Percentiles rank a stretch among this genome's conserved stretches.
Evolutionary conservation across 371 early-diverging fungal species (phyloP).

Genomic region (Coemansia sp.): DNA sequence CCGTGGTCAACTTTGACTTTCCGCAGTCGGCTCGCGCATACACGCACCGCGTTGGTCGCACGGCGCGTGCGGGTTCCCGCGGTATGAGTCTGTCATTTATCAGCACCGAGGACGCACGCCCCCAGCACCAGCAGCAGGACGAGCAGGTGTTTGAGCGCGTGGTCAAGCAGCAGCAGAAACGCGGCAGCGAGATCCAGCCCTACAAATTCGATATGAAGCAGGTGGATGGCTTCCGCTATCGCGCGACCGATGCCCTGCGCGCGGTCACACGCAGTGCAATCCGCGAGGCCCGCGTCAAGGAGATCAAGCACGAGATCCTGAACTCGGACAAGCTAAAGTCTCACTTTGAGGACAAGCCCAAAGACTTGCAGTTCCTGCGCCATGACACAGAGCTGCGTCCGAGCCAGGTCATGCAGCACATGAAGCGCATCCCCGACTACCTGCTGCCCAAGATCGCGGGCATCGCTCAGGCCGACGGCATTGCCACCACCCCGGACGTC

Average conservation of each 20-base stretch:
- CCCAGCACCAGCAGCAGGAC: slow-evolving; percentile 48
- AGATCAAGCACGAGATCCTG: slow-evolving; percentile 88
- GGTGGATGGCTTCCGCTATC: slow-evolving; percentile 88
- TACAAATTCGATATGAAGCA: slow-evolving; percentile 87
- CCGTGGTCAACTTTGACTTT: slow-evolving; percentile 98
- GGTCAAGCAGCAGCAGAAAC: slow-evolving; percentile 59
- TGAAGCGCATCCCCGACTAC: slow-evolving; percentile 92
- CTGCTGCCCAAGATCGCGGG: slow-evolving; percentile 57
- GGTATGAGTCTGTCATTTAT: slow-evolving; percentile 88
- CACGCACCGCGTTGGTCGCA: slow-evolving; percentile 96
- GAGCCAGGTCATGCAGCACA: slow-evolving; percentile 74
- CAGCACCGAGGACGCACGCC: slow-evolving; percentile 12
- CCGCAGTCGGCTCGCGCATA: slow-evolving; percentile 89
- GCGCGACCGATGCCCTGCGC: slow-evolving; percentile 84
- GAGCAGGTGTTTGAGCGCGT: slow-evolving; percentile 72
- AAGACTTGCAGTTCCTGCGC: slow-evolving; percentile 85
- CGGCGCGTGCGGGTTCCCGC: slow-evolving; percentile 88
- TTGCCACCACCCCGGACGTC: slow-evolving; percentile 28
- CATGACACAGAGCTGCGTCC: slow-evolving; percentile 90
- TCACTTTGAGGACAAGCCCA: slow-evolving; percentile 96
- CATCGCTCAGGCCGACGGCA: slow-evolving; percentile 47
- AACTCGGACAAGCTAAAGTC: slow-evolving; percentile 92
- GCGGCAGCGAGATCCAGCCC: slow-evolving; percentile 66
- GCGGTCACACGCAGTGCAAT: slow-evolving; percentile 75
- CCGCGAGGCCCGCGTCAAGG: slow-evolving; percentile 88